Base-by-base conservation (phyloP, 2,329 filamentous ascomycete genomes). In the Botrytis cinerea region DNA sequence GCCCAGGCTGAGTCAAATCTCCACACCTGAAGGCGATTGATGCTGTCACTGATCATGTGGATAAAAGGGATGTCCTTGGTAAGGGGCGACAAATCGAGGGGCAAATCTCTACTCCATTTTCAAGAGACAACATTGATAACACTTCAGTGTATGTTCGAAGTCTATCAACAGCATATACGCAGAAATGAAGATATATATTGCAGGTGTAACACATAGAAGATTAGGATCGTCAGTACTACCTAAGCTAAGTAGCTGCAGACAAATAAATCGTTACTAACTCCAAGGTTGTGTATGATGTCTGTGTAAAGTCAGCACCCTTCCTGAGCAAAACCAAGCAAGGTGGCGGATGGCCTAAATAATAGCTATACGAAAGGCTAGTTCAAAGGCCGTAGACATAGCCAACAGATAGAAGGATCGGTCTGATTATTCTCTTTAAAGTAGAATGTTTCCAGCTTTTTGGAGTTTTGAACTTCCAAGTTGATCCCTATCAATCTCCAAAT, bases 321-420 rank as follows among this genome's bases (percentile, higher is more conserved):
- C 43, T 40, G 22, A 68, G 25, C 35, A 68, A 68, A 68, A 16
- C 54, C 48, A 68, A 68, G 64, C 20, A 48, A 38, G 35, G 28
- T 54, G 51, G n/a, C 51, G 51, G 67, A n/a, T 25, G 14, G 43
- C 20, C 18, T 66, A 18, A 51, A n/a, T 4, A 51, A 51, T 51
- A 51, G 22, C 12, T 35, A n/a, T 51, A 38, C n/a, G 54, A 45
- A 35, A 20, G 60, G 35, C 18, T 71, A 10, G 28, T 62, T 18
- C 25, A 4, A 28, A 63, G 57, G 43, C 28, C 28, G 35, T 64
- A 35, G 28, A 28, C n/a, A 45, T 57, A 71, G 46, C 60, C 70
- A 67, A 48, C n/a, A 35, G 20, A 35, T 45, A 71, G 25, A n/a
- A 14, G 20, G 45, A 38, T 5, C 10, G n/a, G 38, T 20, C 57